Conservation (phyloP, 129 eudicot species). For the Saposhnikovia divaricata region DNA sequence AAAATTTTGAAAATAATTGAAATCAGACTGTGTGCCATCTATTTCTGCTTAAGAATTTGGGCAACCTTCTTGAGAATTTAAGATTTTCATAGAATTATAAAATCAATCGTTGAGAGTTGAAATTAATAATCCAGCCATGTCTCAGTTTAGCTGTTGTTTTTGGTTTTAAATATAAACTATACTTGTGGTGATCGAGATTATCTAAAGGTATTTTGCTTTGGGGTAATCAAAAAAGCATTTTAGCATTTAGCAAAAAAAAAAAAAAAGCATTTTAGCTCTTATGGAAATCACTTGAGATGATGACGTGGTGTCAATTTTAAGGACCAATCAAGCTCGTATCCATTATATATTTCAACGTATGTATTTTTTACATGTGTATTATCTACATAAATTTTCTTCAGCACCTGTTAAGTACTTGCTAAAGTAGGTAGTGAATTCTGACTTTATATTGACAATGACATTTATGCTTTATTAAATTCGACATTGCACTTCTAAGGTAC, state of each 20-base stretch:
- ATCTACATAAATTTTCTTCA: neutral
- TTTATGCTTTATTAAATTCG: neutral
- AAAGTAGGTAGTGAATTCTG: neutral
- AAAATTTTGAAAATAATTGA: neutral
- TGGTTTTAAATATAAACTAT: neutral
- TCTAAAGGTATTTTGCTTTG: neutral
- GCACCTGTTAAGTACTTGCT: neutral
- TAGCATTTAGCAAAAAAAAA: no score
- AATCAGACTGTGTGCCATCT: neutral
- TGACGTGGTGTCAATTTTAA: neutral
- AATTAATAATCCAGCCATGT: neutral
- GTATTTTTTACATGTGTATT: neutral
- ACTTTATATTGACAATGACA: neutral
- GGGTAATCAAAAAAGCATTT: neutral
- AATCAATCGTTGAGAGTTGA: neutral
- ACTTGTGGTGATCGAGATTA: neutral
- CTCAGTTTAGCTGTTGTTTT: no score
- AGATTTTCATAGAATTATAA: neutral
- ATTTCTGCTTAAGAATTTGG: conserved; percentile 1
- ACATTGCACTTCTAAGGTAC: neutral
- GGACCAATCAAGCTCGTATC: neutral
- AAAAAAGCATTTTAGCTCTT: neutral
- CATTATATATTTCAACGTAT: neutral
- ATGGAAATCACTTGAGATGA: neutral
- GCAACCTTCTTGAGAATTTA: neutral